Evolutionary conservation across 768 basidiomycete genomes (phyloP).

Genomic region (Suillus cothurnatus): DNA sequence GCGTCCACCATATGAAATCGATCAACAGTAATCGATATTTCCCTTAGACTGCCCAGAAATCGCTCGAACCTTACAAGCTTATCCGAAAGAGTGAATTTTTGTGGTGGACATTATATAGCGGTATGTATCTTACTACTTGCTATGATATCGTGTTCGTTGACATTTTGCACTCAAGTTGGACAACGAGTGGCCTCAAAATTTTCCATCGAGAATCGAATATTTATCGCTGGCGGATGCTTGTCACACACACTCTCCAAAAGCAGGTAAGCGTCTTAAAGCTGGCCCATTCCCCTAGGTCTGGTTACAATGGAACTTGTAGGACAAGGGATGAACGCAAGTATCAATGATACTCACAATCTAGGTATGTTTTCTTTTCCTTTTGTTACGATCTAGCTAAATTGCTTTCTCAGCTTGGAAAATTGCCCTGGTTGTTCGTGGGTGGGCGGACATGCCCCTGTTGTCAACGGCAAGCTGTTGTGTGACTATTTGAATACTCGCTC

Average conservation of each 20-base stretch:
- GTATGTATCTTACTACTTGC: slow-evolving; percentile 27
- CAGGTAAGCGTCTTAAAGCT: slow-evolving; percentile 27
- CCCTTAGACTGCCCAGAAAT: slow-evolving; percentile 39
- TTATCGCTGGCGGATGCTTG: slow-evolving; percentile 62
- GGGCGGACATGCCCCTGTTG: slow-evolving; percentile 46
- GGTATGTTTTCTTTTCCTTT: slow-evolving; percentile 22
- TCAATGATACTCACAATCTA: slow-evolving; percentile 57
- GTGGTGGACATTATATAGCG: slow-evolving; percentile 55
- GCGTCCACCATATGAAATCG: background rate
- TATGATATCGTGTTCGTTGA: background rate
- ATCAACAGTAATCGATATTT: background rate
- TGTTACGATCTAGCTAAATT: background rate
- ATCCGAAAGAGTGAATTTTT: slow-evolving; percentile 33
- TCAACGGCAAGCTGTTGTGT: slow-evolving; percentile 39
- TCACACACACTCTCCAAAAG: slow-evolving; percentile 47
- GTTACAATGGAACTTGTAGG: slow-evolving; percentile 36
- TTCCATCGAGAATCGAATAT: slow-evolving; percentile 48
- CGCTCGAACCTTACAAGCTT: slow-evolving; percentile 43
- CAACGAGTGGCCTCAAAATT: slow-evolving; percentile 57
- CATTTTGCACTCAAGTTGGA: slow-evolving; percentile 40
- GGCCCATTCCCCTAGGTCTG: background rate
- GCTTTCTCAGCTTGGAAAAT: slow-evolving; percentile 50
- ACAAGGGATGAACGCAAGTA: slow-evolving; percentile 56
- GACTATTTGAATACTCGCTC: background rate
- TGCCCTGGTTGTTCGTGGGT: slow-evolving; percentile 46